These are phyloP conservation scores for Capsicum chinense DNA, from an alignment of 257 asterid species.

Conservation along the genomic window DNA sequence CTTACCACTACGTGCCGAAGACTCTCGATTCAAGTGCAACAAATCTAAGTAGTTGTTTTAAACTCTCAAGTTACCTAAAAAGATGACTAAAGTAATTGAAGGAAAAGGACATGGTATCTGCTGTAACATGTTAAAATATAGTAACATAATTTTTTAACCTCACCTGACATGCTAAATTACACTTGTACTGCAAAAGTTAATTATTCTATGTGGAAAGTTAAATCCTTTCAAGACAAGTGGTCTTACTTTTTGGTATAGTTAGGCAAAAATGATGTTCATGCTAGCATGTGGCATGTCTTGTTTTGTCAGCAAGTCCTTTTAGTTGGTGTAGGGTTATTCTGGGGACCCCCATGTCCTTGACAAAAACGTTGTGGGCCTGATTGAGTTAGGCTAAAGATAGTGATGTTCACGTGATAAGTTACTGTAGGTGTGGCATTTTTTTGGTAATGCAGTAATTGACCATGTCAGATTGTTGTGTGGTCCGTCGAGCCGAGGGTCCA, in stretches of 20 bases:
- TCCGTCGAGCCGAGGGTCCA: too few species aligned
- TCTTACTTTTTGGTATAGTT: conserved; percentile 18
- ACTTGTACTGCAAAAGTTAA: background rate
- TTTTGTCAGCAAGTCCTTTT: conserved; percentile 28
- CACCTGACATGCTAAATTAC: background rate
- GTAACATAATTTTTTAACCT: background rate
- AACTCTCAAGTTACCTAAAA: too few species aligned
- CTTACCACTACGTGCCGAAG: too few species aligned
- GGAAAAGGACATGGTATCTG: too few species aligned
- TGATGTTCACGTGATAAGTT: conserved; percentile 23
- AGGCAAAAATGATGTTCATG: conserved; percentile 14
- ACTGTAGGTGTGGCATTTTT: background rate
- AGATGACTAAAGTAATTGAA: too few species aligned
- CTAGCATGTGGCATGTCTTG: conserved; percentile 30
- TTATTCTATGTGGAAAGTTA: background rate
- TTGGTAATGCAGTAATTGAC: background rate
- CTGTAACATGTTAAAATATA: too few species aligned
- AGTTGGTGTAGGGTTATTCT: background rate
- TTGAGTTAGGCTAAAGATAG: conserved; percentile 20
- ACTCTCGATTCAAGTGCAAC: too few species aligned
- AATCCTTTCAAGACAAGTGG: background rate
- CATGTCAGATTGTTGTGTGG: background rate
- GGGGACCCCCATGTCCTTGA: conserved; percentile 22
- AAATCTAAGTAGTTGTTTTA: too few species aligned
- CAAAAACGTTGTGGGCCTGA: background rate